phyloP scores from a whole-genome alignment of 768 basidiomycete genomes.

The Tricholoma terreum region DNA sequence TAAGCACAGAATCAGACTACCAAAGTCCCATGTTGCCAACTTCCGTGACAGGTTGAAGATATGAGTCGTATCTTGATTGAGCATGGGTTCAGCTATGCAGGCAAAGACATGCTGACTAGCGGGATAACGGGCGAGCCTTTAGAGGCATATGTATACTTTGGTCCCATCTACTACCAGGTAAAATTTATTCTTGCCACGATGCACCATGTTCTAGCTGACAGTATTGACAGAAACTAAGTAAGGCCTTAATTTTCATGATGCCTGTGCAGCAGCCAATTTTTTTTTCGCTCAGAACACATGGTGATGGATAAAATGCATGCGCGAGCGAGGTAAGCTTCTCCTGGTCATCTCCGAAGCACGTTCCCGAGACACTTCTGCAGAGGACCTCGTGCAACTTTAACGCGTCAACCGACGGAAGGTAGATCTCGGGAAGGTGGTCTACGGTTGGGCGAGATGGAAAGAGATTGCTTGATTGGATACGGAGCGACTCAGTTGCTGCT shows the following conservation, averaged over 20 bases:
- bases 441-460: constrained; percentile 98
- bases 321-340: constrained; percentile 70
- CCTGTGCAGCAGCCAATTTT: constrained; percentile 13
- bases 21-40: not conserved
- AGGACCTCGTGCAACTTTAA: constrained; percentile 93
- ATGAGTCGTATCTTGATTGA: constrained; percentile 97
- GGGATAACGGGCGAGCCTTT: constrained; percentile 97
- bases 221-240: constrained; percentile 82
- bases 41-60: constrained; percentile 73
- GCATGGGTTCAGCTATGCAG: constrained; percentile 93
- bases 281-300: constrained; percentile 74
- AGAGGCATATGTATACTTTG: constrained; percentile 98
- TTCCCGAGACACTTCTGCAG: constrained; percentile 35
- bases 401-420: constrained; percentile 97
- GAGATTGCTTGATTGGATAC: constrained; percentile 96
- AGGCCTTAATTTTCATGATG: constrained; percentile 24
- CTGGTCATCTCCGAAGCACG: constrained; percentile 1
- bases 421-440: constrained; percentile 96
- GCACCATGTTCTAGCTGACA: constrained; percentile 8
- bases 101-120: constrained; percentile 99
- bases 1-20: constrained; percentile 22
- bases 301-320: constrained; percentile 99
- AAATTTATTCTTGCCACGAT: constrained; percentile 12
- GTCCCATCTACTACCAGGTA: constrained; percentile 97
- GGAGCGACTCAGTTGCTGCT: constrained; percentile 97